Percentiles rank a stretch among this genome's conserved stretches.
phyloP scores from a whole-genome alignment of 1,284 basidiomycete species.

The Pterulicium gracile region DNA sequence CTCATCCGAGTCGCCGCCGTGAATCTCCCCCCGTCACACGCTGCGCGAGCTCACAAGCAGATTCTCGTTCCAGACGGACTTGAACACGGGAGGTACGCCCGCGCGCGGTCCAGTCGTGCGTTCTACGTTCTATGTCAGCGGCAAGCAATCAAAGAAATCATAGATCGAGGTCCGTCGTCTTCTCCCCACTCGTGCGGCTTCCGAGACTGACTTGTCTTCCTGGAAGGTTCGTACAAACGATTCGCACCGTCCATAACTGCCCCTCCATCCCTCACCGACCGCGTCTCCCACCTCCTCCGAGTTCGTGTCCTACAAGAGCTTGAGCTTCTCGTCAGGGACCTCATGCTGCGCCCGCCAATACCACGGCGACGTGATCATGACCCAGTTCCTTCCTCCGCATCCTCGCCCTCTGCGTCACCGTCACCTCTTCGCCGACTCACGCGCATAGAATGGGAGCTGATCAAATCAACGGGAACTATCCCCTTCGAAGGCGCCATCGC shows the following conservation, averaged over 20 bases:
- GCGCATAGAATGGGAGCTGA: slow-evolving; percentile 39
- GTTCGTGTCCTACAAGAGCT: slow-evolving; percentile 66
- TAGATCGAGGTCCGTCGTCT: slow-evolving; percentile 19
- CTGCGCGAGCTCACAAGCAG: slow-evolving; percentile 9
- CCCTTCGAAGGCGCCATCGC: slow-evolving; percentile 46
- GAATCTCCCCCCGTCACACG: slow-evolving; percentile 22
- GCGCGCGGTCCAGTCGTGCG: slow-evolving; percentile 30
- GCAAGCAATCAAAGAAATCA: slow-evolving; percentile 27
- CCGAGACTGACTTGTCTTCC: slow-evolving; percentile 7
- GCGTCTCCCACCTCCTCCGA: slow-evolving; percentile 55
- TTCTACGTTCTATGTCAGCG: slow-evolving; percentile 50
- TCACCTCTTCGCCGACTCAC: slow-evolving; percentile 55
- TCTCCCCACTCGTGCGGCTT: not conserved
- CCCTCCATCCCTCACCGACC: slow-evolving; percentile 26
- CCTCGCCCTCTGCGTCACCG: slow-evolving; percentile 16
- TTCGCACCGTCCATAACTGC: slow-evolving; percentile 14
- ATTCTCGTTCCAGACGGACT: slow-evolving; percentile 54
- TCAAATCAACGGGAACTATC: slow-evolving; percentile 37
- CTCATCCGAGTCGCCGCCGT: slow-evolving; percentile 49
- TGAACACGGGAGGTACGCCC: slow-evolving; percentile 49
- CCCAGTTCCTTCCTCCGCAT: slow-evolving; percentile 12
- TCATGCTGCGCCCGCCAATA: not conserved
- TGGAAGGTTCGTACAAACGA: slow-evolving; percentile 21
- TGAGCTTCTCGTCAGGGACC: slow-evolving; percentile 35
- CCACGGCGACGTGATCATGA: too few species aligned